A percentile compares a stretch with the other conserved stretches of the same genome.
Evolutionary conservation across 768 basidiomycete genomes (phyloP).

Genomic region (Phanerochaete sordida): DNA sequence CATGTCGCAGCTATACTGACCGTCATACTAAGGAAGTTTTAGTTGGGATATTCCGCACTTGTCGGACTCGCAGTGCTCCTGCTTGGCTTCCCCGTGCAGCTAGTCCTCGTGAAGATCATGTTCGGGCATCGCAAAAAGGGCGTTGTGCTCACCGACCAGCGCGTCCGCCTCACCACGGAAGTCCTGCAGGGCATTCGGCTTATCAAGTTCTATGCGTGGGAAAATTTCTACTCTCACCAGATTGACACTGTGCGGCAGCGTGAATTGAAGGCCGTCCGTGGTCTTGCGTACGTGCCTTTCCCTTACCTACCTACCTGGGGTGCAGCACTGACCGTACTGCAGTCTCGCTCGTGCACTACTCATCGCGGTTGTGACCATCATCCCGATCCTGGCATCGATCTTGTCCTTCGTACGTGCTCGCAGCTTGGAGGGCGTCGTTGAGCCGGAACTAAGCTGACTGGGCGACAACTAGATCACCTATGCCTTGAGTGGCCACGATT

Average conservation of each 20-base stretch:
- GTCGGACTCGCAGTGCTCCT: slow-evolving; percentile 58
- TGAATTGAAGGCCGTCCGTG: slow-evolving; percentile 60
- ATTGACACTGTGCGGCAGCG: slow-evolving; percentile 63
- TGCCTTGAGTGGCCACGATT: slow-evolving; percentile 52
- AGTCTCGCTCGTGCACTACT: slow-evolving; percentile 29
- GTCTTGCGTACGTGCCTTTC: slow-evolving; percentile 23
- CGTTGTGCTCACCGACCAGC: slow-evolving; percentile 62
- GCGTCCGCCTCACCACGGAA: slow-evolving; percentile 64
- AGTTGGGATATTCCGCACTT: slow-evolving; percentile 68
- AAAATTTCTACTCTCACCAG: slow-evolving; percentile 71
- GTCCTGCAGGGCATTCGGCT: slow-evolving; percentile 82
- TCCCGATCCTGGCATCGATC: slow-evolving; percentile 74
- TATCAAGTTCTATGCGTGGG: slow-evolving; percentile 93
- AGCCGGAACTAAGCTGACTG: no score
- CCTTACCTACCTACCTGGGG: background rate
- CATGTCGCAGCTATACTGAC: no score
- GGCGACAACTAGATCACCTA: slow-evolving; percentile 51
- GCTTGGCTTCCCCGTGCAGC: slow-evolving; percentile 57
- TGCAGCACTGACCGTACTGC: background rate
- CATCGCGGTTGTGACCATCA: slow-evolving; percentile 43
- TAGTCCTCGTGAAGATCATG: slow-evolving; percentile 48
- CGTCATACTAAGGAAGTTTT: no score
- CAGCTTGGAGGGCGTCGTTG: background rate
- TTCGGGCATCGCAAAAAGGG: slow-evolving; percentile 50
- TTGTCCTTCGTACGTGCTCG: slow-evolving; percentile 53